A percentile compares a stretch with the other conserved stretches of the same genome.
These are phyloP conservation scores for Diaporthe velutina DNA, from an alignment of 2,329 filamentous ascomycete genomes.

Conservation along the genomic window DNA sequence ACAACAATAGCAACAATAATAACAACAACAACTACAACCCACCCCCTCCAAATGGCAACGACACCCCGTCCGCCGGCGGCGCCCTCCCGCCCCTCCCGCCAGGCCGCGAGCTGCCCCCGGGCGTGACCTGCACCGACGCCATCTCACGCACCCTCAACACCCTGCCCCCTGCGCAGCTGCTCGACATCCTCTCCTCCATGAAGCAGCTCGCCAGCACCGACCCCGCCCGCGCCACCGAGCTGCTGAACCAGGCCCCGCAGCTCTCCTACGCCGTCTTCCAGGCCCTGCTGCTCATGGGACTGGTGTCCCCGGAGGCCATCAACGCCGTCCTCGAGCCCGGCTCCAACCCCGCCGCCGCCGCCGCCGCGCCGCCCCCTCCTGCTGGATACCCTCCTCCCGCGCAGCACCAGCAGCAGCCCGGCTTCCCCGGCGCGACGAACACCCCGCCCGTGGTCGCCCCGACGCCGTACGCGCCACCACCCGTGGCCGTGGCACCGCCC, in stretches of 20 bases:
- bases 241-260: slow-evolving; percentile 90
- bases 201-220: slow-evolving; percentile 88
- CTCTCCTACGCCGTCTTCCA: slow-evolving; percentile 96
- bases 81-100: slow-evolving; percentile 83
- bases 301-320: slow-evolving; percentile 88
- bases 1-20: slow-evolving; percentile 33
- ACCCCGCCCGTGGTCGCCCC: slow-evolving; percentile 62
- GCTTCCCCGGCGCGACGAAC: slow-evolving; percentile 55
- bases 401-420: slow-evolving; percentile 46
- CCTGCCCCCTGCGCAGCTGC: slow-evolving; percentile 87
- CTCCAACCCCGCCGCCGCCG: slow-evolving; percentile 52
- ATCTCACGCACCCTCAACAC: slow-evolving; percentile 93
- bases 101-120: slow-evolving; percentile 85
- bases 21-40: slow-evolving; percentile 38
- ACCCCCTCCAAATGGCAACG: slow-evolving; percentile 49
- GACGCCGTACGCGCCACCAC: slow-evolving; percentile 61
- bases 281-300: slow-evolving; percentile 89
- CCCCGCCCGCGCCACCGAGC: slow-evolving; percentile 84
- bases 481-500: slow-evolving; percentile 44
- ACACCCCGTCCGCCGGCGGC: slow-evolving; percentile 50
- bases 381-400: slow-evolving; percentile 51
- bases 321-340: slow-evolving; percentile 80
- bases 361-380: slow-evolving; percentile 44
- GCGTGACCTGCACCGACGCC: slow-evolving; percentile 87
- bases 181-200: slow-evolving; percentile 95